phyloP scores from a whole-genome alignment of 805 yeast species.

The Wickerhamiella occidentalis region DNA sequence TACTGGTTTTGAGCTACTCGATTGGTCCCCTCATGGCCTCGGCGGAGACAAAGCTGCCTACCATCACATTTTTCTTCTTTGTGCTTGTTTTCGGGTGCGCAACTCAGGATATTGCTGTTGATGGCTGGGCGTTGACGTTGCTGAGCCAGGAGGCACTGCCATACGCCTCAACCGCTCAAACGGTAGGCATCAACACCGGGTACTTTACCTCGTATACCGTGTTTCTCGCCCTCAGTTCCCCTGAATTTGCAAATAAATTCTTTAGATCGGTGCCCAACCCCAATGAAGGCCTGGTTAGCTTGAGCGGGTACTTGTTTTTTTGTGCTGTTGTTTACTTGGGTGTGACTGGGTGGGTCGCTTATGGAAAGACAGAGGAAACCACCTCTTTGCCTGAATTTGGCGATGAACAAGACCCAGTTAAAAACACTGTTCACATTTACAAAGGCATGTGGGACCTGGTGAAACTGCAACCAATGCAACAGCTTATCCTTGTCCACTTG shows the following conservation, averaged over 20 bases:
- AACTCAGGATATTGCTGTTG: constrained; percentile 97
- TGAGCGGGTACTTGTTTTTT: constrained; percentile 62
- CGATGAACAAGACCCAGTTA: constrained; percentile 6
- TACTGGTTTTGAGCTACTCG: constrained; percentile 50
- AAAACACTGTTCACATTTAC: constrained; percentile 24
- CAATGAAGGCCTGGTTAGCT: constrained; percentile 52
- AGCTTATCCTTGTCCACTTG: constrained; percentile 61
- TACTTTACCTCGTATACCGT: constrained; percentile 86
- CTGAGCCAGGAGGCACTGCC: constrained; percentile 65
- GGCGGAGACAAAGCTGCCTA: constrained; percentile 38
- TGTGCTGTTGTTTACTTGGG: constrained; percentile 64
- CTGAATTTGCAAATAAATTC: constrained; percentile 84
- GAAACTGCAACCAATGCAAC: constrained; percentile 49
- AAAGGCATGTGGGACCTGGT: constrained; percentile 32
- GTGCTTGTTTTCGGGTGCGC: constrained; percentile 78
- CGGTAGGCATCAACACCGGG: constrained; percentile 87
- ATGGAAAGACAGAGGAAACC: constrained; percentile 64
- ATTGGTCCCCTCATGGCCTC: constrained; percentile 40
- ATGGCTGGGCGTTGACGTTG: constrained; percentile 95
- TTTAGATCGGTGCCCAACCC: constrained; percentile 44
- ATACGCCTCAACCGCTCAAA: constrained; percentile 95
- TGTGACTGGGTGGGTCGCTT: constrained; percentile 49
- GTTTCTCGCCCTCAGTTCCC: constrained; percentile 78
- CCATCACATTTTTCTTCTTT: constrained; percentile 62
- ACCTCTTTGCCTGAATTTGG: constrained; percentile 19